phyloP scores from a whole-genome alignment of 371 early-diverging fungal genomes.

The Phascolomyces articulosus region DNA sequence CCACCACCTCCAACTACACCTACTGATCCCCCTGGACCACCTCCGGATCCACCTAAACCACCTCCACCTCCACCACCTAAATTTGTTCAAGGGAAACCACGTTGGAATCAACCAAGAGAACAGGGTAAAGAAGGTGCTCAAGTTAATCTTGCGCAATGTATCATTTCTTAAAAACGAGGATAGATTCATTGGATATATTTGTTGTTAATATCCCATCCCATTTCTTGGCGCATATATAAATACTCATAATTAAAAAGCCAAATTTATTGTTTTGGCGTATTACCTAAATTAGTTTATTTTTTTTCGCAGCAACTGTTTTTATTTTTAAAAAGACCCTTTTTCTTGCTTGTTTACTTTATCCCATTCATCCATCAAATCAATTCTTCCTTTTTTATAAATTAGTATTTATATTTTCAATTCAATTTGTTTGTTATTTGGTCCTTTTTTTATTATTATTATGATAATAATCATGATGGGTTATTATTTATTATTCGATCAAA shows the following conservation, averaged over 20 bases:
- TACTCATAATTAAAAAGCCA: too few relatives aligned
- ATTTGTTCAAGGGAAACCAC: slow-evolving; percentile 5
- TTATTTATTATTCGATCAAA: neutral
- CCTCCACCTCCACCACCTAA: slow-evolving; percentile 8
- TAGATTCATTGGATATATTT: neutral
- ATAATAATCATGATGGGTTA: too few relatives aligned
- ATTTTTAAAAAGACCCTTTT: too few relatives aligned
- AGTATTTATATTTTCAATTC: too few relatives aligned
- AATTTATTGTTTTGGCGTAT: too few relatives aligned
- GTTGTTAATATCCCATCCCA: neutral
- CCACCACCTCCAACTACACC: slow-evolving; percentile 17
- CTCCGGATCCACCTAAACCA: slow-evolving; percentile 6
- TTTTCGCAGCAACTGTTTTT: neutral
- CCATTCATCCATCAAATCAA: too few relatives aligned
- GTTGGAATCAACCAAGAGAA: slow-evolving; percentile 11
- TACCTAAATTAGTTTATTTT: neutral
- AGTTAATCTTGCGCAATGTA: slow-evolving; percentile 8
- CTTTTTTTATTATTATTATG: neutral
- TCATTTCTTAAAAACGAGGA: neutral
- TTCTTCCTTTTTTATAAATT: too few relatives aligned
- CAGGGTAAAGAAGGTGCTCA: neutral
- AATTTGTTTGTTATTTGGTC: neutral
- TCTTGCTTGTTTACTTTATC: too few relatives aligned
- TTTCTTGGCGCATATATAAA: too few relatives aligned
- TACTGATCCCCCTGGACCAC: neutral